Evolutionary conservation across 83 land plant species (phyloP).

Genomic region (Thuja plicata): DNA sequence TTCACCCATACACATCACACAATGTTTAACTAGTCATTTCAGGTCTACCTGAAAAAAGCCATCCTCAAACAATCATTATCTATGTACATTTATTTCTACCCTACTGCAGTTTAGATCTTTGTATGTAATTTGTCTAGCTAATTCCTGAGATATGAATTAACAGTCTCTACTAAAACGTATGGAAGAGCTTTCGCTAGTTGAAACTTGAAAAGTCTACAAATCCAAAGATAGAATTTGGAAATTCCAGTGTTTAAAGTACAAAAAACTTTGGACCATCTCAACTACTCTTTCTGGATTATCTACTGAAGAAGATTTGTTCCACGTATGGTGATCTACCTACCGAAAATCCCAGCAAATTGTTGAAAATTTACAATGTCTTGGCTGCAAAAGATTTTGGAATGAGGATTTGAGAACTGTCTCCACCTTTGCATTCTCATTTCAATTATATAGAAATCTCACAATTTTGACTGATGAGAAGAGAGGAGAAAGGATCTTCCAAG

Average conservation of each 20-base stretch:
- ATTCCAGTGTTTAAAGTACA: background rate
- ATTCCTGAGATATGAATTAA: background rate
- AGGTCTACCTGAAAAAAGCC: too few relatives aligned
- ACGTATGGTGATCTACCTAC: background rate
- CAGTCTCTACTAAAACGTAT: background rate
- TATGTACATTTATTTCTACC: background rate
- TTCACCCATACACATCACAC: too few relatives aligned
- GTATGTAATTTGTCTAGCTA: background rate
- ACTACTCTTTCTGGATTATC: background rate
- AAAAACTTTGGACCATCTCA: constrained; percentile 4
- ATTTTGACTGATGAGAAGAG: too few relatives aligned
- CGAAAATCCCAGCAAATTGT: background rate
- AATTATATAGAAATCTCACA: too few relatives aligned
- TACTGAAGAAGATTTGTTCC: too few relatives aligned
- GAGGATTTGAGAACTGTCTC: background rate
- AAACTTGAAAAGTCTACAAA: background rate
- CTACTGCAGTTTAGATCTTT: background rate
- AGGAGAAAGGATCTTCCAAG: too few relatives aligned
- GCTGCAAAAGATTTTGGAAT: background rate
- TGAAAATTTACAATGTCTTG: background rate
- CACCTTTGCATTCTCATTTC: too few relatives aligned
- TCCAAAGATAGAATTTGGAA: background rate
- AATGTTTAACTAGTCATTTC: too few relatives aligned
- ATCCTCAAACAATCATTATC: too few relatives aligned
- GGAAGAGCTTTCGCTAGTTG: background rate